Base-by-base conservation (phyloP, 305 asterid species). In the Ajuga reptans region DNA sequence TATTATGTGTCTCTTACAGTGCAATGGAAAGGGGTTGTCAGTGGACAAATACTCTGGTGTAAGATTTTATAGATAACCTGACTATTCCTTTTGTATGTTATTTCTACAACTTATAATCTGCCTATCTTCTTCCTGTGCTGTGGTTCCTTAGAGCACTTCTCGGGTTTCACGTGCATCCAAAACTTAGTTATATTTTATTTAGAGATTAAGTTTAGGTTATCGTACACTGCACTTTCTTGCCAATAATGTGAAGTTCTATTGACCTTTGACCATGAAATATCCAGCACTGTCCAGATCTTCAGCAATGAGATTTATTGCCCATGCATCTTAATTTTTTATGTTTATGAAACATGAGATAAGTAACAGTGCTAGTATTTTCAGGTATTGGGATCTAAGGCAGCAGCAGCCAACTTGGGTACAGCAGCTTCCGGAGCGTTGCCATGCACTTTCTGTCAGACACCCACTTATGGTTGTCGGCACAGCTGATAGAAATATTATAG, bases 401-500 rank as follows among this genome's bases (percentile, higher is more conserved):
- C 83, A 74, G 67, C 88, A 75, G 78, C 97, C 97, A 64, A 90
- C 87, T 63, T 87, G 89, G 84, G 85, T 84, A 72, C 97, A 90
- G 71, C 91, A 84, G 73, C 98, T 92, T 76, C 97, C 98, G 3
- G 97, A 90, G 33, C 96, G 95, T 55, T 90, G 98, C 87, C 87
- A 90, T 85, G 96, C 97, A 45, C 96, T 92, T 77, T 47, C 89
- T 39, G 97, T 90, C 56, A 88, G 76, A 78, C 83, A 92, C 75
- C 98, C 97, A 60, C 87, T 92, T 72, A 92, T 92, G 98, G 97
- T 92, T 50, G 97, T 82, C 75, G 98, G 90, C 72, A 92, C 97
- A 18, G 95, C 95, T 70, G 98, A 92, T 78, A 80, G 89, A 87
- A 90, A 90, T 72, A 80, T 89, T 66, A 72, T 83, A 66, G 86